These are phyloP conservation scores for Hericium rajendrae DNA, from an alignment of 768 basidiomycete genomes.

Conservation along the genomic window DNA sequence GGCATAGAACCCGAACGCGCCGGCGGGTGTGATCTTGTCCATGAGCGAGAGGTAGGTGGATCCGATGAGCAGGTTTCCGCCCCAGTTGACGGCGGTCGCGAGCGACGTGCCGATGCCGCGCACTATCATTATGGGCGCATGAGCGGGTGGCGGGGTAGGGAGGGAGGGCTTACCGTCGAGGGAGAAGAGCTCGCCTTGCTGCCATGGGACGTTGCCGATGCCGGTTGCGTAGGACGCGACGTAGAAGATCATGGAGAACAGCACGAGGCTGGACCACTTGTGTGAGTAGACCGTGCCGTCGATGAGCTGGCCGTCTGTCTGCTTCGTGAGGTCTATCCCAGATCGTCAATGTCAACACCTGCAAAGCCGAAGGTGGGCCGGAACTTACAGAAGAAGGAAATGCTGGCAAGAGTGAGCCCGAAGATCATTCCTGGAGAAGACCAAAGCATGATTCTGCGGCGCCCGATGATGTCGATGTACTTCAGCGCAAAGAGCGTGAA, in stretches of 20 bases:
- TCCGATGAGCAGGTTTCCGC: slow-evolving; percentile 63
- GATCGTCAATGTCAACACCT: neutral
- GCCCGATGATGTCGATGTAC: slow-evolving; percentile 63
- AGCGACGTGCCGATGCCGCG: slow-evolving; percentile 72
- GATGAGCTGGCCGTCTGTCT: slow-evolving; percentile 52
- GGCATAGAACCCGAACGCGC: slow-evolving; percentile 71
- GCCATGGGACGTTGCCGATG: slow-evolving; percentile 78
- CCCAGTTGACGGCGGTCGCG: slow-evolving; percentile 73
- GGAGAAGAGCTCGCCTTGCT: slow-evolving; percentile 76
- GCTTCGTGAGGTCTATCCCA: slow-evolving; percentile 42
- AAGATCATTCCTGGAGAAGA: slow-evolving; percentile 68
- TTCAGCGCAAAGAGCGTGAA: slow-evolving; percentile 70
- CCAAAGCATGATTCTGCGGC: slow-evolving; percentile 59
- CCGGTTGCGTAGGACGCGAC: slow-evolving; percentile 77
- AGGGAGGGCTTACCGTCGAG: slow-evolving; percentile 46
- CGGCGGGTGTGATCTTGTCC: slow-evolving; percentile 60
- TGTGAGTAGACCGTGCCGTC: slow-evolving; percentile 48
- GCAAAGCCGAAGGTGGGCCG: neutral
- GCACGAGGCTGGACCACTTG: slow-evolving; percentile 56
- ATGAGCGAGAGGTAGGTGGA: slow-evolving; percentile 78
- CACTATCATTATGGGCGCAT: slow-evolving; percentile 38
- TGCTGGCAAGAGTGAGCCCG: slow-evolving; percentile 50
- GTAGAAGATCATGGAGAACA: slow-evolving; percentile 77
- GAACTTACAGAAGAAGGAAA: slow-evolving; percentile 59
- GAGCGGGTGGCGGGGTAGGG: neutral